Evolutionary conservation across 2,329 filamentous ascomycete genomes (phyloP).

Genomic region (Talaromyces marneffei): DNA sequence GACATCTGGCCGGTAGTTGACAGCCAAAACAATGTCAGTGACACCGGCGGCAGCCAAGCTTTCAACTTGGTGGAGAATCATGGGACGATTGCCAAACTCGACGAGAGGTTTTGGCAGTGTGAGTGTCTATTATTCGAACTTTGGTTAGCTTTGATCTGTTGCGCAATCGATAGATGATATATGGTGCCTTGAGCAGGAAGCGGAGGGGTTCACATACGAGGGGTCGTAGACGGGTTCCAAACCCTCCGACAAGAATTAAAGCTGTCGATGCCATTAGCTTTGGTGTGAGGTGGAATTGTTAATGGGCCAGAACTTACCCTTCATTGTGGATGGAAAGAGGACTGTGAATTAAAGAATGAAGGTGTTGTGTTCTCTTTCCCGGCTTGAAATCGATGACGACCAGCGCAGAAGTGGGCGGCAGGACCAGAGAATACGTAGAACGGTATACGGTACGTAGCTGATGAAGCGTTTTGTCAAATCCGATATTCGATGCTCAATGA

Average conservation of each 20-base stretch:
- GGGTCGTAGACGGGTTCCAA: conserved; percentile 94
- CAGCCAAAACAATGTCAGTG: conserved; percentile 93
- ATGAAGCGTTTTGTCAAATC: not conserved
- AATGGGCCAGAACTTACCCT: conserved; percentile 32
- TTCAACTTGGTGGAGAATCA: conserved; percentile 98
- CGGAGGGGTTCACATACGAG: conserved; percentile 60
- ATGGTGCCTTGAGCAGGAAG: not conserved
- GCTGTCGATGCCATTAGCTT: conserved; percentile 47
- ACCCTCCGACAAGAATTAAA: conserved; percentile 98
- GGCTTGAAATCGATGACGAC: conserved; percentile 1
- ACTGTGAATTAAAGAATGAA: not conserved
- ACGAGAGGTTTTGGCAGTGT: conserved; percentile 96
- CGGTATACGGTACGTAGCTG: not conserved
- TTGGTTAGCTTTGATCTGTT: conserved; percentile 3
- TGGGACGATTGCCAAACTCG: conserved; percentile 97
- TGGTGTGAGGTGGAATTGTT: not conserved
- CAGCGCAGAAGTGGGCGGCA: not conserved
- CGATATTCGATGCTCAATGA: not conserved
- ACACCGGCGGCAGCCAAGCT: conserved; percentile 88
- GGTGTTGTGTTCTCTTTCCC: not conserved
- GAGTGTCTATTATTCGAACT: conserved; percentile 63
- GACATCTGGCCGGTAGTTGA: conserved; percentile 97
- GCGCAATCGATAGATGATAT: conserved; percentile 7
- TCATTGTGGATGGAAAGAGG: conserved; percentile 32
- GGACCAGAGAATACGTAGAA: too few relatives aligned